These are phyloP conservation scores for Pseudogymnoascus sp. DNA, from an alignment of 2,329 filamentous ascomycete genomes.

Conservation along the genomic window DNA sequence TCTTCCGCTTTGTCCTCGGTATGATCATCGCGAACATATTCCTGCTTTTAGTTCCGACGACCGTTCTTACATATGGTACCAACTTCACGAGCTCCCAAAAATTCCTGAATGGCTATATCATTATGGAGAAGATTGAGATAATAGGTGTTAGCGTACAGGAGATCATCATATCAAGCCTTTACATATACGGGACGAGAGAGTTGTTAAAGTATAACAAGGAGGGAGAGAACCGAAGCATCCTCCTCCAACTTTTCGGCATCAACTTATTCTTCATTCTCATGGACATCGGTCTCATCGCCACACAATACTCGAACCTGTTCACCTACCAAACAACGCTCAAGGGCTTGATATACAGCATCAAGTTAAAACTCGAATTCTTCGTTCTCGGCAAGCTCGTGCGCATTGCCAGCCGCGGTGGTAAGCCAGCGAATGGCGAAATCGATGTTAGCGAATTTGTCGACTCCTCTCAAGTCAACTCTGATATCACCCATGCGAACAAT, in stretches of 20 bases:
- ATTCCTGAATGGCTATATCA: constrained; percentile 34
- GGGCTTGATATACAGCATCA: constrained; percentile 36
- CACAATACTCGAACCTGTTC: constrained; percentile 34
- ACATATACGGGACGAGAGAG: constrained; percentile 43
- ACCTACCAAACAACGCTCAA: constrained; percentile 35
- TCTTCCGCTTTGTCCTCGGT: constrained; percentile 40
- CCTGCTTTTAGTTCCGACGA: constrained; percentile 44
- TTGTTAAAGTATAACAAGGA: constrained; percentile 11
- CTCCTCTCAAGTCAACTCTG: not conserved
- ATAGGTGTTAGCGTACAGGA: constrained; percentile 42
- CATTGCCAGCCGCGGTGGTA: not conserved
- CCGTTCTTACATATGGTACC: constrained; percentile 42
- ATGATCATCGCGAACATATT: constrained; percentile 48
- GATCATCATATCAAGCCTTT: constrained; percentile 41
- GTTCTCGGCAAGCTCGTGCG: constrained; percentile 31
- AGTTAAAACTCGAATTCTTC: constrained; percentile 44
- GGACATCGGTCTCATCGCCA: constrained; percentile 36
- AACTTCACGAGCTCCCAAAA: not conserved
- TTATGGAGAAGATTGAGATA: constrained; percentile 40
- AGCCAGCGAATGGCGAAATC: not conserved
- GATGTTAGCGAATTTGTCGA: constrained; percentile 8
- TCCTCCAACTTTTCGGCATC: constrained; percentile 41
- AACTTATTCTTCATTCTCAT: constrained; percentile 43
- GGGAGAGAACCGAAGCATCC: constrained; percentile 26
- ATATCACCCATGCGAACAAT: not conserved